phyloP scores from a whole-genome alignment of 441 rosid genomes.

The Gossypium lobatum region DNA sequence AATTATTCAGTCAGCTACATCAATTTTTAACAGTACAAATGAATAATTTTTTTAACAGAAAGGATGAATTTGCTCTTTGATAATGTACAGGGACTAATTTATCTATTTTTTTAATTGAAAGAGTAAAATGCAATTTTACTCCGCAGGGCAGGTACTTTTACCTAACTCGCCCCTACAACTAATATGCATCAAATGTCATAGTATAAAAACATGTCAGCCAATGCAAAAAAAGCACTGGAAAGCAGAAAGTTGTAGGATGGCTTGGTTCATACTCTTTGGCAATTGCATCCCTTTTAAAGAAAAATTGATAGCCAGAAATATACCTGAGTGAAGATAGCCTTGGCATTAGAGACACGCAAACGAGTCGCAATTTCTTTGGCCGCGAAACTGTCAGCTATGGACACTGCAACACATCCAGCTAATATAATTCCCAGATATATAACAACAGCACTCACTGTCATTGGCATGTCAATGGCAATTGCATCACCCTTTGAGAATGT shows the following conservation, averaged over 20 bases:
- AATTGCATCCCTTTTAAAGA: background rate
- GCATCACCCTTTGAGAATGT: slow-evolving; percentile 69
- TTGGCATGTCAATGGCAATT: slow-evolving; percentile 85
- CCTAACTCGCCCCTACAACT: background rate
- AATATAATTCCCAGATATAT: slow-evolving; percentile 73
- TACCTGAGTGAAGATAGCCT: slow-evolving; percentile 88
- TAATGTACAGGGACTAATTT: no score
- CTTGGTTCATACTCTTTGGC: background rate
- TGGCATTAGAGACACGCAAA: slow-evolving; percentile 64
- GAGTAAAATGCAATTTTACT: no score
- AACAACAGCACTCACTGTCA: slow-evolving; percentile 74
- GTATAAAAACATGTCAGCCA: background rate
- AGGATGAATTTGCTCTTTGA: no score
- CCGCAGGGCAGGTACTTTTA: no score
- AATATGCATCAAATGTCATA: background rate
- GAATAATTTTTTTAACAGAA: no score
- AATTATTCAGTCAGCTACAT: no score
- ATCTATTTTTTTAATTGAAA: no score
- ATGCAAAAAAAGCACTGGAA: background rate
- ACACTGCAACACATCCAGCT: slow-evolving; percentile 71
- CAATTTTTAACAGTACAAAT: no score
- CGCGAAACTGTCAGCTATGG: slow-evolving; percentile 92
- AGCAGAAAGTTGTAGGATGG: background rate
- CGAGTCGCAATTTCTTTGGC: slow-evolving; percentile 76
- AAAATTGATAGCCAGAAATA: background rate